Evolutionary conservation across 1,139 yeast species (phyloP).

Genomic region (Pichia sp.): DNA sequence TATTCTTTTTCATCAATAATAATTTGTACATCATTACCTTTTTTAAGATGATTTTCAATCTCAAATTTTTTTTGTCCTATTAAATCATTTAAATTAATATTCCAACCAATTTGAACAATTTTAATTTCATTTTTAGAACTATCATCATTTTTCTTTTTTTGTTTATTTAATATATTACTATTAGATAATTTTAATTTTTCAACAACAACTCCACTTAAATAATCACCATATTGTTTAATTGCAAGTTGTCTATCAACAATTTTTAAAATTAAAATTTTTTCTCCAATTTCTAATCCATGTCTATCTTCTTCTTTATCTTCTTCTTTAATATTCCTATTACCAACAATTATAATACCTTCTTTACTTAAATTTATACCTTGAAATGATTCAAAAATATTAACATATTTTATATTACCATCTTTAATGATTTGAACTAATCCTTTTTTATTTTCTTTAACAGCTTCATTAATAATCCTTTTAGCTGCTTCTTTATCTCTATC

Average conservation of each 20-base stretch:
- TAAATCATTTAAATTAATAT: slow-evolving; percentile 37
- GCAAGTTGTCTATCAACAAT: slow-evolving; percentile 32
- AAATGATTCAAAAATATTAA: slow-evolving; percentile 13
- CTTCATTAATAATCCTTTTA: slow-evolving; percentile 18
- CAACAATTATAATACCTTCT: slow-evolving; percentile 22
- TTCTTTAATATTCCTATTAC: slow-evolving; percentile 8
- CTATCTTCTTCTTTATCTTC: slow-evolving; percentile 8
- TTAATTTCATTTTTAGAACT: slow-evolving; percentile 26
- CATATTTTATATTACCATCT: slow-evolving; percentile 4
- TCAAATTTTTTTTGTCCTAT: slow-evolving; percentile 40
- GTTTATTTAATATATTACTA: slow-evolving; percentile 23
- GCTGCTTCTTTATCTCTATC: slow-evolving; percentile 23
- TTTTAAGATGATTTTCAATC: slow-evolving; percentile 33
- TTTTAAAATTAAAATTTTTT: slow-evolving; percentile 31
- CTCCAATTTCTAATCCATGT: slow-evolving; percentile 13
- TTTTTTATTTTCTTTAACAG: slow-evolving; percentile 12
- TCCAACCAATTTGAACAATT: slow-evolving; percentile 39
- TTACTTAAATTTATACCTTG: slow-evolving; percentile 18
- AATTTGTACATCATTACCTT: slow-evolving; percentile 34
- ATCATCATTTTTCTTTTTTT: slow-evolving; percentile 24
- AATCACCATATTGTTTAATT: slow-evolving; percentile 35
- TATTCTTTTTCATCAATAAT: slow-evolving; percentile 31
- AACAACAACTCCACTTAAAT: slow-evolving; percentile 24
- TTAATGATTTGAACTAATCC: slow-evolving; percentile 20
- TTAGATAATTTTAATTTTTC: slow-evolving; percentile 13